Base-by-base conservation (phyloP, 192 early-diverging fungal genomes). In the Gaertneriomyces sp. region DNA sequence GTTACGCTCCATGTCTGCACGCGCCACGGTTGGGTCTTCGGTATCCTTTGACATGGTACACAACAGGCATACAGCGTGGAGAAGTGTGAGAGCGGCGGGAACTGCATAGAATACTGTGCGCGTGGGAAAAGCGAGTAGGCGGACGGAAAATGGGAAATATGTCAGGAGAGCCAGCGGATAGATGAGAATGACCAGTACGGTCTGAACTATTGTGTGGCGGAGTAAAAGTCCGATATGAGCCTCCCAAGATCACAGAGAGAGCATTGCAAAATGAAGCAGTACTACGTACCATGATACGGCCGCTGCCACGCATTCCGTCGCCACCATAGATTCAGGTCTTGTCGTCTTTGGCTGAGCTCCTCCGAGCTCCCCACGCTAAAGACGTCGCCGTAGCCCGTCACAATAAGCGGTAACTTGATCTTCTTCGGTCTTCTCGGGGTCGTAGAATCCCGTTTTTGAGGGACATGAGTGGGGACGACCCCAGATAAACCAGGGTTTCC, bases 11-110 rank as follows among this genome's bases (percentile, higher is more conserved):
- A 61, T 42, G 16, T 74, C 64, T n/a, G 63, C 60, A 16, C 25
- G 43, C 1, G 51, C 33, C 10, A 82, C 77, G 19, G 8, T 16
- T 14, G 42, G 19, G 56, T 82, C 79, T 51, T 81, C 64, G 12
- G 76, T 56, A 58, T 82, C 76, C 12, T 74, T 53, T 39, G 66
- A 45, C 59, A 77, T 69, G 19, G 76, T 79, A 47, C 74, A 76
- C 9, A 76, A 8, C 1, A 74, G 71, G 2, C 57, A 58, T 42
- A 56, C 55, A 20, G 68, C 39, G 25, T 78, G 61, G 19, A 60
- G 43, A 6, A 54, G 20, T 2, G 62, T 9, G 33, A 74, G 46
- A 12, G 56, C 39, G 3, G 64, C 70, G 10, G 54, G 42, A 4
- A 69, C 44, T 11, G 52, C 64, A 16, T 50, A 59, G n/a, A 71